Base-by-base conservation (phyloP, 345 rosid genomes). In the Crucihimalaya himalaica region DNA sequence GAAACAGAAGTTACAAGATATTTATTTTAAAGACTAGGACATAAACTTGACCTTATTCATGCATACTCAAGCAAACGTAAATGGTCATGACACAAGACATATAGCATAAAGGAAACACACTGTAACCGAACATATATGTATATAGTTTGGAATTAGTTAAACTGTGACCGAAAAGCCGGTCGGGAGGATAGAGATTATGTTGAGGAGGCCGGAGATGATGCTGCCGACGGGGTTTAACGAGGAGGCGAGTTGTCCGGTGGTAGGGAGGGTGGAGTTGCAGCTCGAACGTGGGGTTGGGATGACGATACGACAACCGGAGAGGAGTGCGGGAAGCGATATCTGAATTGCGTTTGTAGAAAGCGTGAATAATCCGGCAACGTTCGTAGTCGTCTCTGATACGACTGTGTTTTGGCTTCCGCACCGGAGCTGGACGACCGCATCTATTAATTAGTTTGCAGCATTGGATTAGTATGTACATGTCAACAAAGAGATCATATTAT, bases 221-320 rank as follows among this genome's bases (percentile, higher is more conserved):
- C 39, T 83, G 19, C 86, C 90, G 1, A 75, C 10, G 28, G 66
- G 10, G 63, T 40, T 80, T 31, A 86, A 53, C 20, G 86, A 6
- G 4, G 89, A 86, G 14, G 66, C 14, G 47, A 86, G 75, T 39
- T 39, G 43, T 39, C 43, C 43, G 43, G 15, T 13, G 43, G n/a
- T n/a, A 1, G 89, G 86, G 18, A 84, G 71, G 15, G 53, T 35
- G 23, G 87, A 29, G 62, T 84, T 78, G 83, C 90, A 83, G 55
- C 0, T 79, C 14, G 88, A 13, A 56, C 84, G 81, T 1, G 89
- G 85, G 2, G 92, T 82, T 3, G 68, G 29, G 8, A 86, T 87
- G 19, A 4, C 78, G 25, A 86, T 15, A 42, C 16, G 63, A 77
- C 89, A 86, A 42, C 23, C 43, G 57, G 47, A 42, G 53, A 84